phyloP scores from a whole-genome alignment of 441 rosid species.

The Gossypium gossypioides region DNA sequence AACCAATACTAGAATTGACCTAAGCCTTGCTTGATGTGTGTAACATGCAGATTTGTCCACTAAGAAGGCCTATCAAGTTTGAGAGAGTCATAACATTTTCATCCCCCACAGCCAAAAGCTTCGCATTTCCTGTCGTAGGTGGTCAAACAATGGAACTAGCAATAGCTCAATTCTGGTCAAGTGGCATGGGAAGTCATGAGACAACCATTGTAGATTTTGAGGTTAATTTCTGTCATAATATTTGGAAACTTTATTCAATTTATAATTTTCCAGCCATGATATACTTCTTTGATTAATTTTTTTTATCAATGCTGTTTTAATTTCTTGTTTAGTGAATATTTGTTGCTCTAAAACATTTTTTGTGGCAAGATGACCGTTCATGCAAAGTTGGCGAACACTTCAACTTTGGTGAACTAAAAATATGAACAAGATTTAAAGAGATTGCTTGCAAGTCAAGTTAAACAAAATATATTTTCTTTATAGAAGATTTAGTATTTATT shows the following conservation, averaged over 20 bases:
- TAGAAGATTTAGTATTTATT: too few relatives aligned
- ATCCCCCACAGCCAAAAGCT: conserved; percentile 74
- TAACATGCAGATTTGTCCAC: conserved; percentile 68
- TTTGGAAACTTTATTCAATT: not conserved
- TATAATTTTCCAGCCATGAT: not conserved
- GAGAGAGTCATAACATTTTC: conserved; percentile 63
- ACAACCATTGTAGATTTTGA: conserved; percentile 75
- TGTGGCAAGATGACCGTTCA: too few relatives aligned
- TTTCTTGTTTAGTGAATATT: not conserved
- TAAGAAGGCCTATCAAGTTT: conserved; percentile 90
- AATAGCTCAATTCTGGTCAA: conserved; percentile 96
- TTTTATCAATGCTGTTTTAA: not conserved
- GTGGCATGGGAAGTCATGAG: conserved; percentile 94
- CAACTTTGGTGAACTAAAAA: too few relatives aligned
- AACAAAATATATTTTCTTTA: too few relatives aligned
- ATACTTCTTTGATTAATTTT: not conserved
- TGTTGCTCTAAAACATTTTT: not conserved
- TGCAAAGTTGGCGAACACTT: too few relatives aligned
- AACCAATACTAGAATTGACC: conserved; percentile 6
- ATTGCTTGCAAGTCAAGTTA: too few relatives aligned
- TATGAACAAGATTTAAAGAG: too few relatives aligned
- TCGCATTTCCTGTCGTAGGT: conserved; percentile 65
- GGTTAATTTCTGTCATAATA: conserved; percentile 36
- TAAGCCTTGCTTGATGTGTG: conserved; percentile 26
- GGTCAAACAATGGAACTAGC: conserved; percentile 94